These are phyloP conservation scores for Bremia lactucae DNA, from an alignment of 352 stramenopile genomes.

Conservation along the genomic window DNA sequence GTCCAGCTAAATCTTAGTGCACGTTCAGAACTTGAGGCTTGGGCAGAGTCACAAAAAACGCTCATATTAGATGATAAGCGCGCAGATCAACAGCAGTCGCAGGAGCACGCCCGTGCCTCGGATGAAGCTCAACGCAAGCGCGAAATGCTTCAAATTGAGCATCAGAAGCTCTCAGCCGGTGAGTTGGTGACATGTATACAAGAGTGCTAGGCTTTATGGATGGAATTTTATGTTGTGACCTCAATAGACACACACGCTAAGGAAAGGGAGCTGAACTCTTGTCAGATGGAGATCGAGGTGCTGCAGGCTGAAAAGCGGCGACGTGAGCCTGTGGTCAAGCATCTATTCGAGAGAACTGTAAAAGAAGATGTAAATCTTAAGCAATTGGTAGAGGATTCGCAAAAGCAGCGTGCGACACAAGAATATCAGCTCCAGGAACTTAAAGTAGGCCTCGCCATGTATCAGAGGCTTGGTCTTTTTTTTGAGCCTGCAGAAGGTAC, in stretches of 20 bases:
- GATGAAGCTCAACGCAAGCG: slow-evolving; percentile 31
- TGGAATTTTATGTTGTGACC: background rate
- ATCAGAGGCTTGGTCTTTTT: slow-evolving; percentile 53
- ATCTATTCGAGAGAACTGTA: slow-evolving; percentile 46
- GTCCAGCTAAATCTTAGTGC: slow-evolving; percentile 35
- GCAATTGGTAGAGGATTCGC: slow-evolving; percentile 29
- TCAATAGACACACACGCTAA: slow-evolving; percentile 35
- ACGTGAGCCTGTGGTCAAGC: slow-evolving; percentile 50
- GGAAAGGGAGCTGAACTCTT: slow-evolving; percentile 38
- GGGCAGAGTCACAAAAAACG: slow-evolving; percentile 34
- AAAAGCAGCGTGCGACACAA: slow-evolving; percentile 30
- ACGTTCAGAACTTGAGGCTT: slow-evolving; percentile 32
- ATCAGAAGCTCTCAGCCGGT: slow-evolving; percentile 29
- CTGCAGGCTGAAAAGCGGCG: slow-evolving; percentile 45
- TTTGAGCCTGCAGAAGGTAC: slow-evolving; percentile 55
- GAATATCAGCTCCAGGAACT: slow-evolving; percentile 51
- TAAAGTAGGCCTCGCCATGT: slow-evolving; percentile 48
- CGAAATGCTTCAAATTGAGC: slow-evolving; percentile 34
- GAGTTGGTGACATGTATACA: background rate
- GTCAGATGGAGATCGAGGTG: slow-evolving; percentile 62
- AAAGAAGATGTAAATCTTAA: slow-evolving; percentile 49
- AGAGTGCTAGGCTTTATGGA: background rate
- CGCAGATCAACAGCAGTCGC: slow-evolving; percentile 29
- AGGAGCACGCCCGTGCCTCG: slow-evolving; percentile 27
- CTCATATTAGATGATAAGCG: slow-evolving; percentile 31